These are phyloP conservation scores for Irpex sp. DNA, from an alignment of 1,284 basidiomycete genomes.

Conservation along the genomic window DNA sequence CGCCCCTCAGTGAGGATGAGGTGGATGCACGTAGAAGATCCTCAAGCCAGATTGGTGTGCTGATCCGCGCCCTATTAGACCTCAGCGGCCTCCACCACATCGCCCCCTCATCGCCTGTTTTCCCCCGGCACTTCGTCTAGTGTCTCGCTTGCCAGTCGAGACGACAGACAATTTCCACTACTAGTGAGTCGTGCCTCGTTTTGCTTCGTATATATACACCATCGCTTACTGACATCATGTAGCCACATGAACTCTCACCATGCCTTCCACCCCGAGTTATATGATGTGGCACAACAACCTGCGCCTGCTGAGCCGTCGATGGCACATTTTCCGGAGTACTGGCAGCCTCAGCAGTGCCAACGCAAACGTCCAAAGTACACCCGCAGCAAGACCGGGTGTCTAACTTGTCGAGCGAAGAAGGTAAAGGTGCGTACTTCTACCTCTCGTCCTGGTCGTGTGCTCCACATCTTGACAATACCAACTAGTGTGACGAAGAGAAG, in stretches of 20 bases:
- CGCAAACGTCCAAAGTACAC: constrained; percentile 85
- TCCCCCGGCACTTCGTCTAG: constrained; percentile 18
- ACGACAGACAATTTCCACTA: constrained; percentile 58
- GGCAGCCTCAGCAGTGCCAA: constrained; percentile 48
- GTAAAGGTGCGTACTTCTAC: constrained; percentile 59
- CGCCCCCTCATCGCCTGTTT: constrained; percentile 17
- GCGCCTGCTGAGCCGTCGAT: constrained; percentile 36
- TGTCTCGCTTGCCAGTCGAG: constrained; percentile 28
- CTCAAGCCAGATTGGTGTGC: not conserved
- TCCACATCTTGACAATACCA: no score
- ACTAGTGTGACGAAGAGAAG: no score
- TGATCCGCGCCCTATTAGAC: constrained; percentile 10
- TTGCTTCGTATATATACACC: not conserved
- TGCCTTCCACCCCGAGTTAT: not conserved
- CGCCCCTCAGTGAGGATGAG: not conserved
- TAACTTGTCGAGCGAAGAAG: constrained; percentile 84
- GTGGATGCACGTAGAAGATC: not conserved
- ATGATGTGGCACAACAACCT: not conserved
- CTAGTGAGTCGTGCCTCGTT: not conserved
- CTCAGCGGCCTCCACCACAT: constrained; percentile 21
- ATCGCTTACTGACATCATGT: not conserved
- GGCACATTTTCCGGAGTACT: constrained; percentile 25
- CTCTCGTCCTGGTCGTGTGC: no score
- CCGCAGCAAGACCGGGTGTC: constrained; percentile 79
- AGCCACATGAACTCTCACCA: not conserved